Percentiles rank a stretch among this genome's conserved stretches.
These are phyloP conservation scores for Fraxinus velutina DNA, from an alignment of 305 asterid genomes.

Conservation along the genomic window DNA sequence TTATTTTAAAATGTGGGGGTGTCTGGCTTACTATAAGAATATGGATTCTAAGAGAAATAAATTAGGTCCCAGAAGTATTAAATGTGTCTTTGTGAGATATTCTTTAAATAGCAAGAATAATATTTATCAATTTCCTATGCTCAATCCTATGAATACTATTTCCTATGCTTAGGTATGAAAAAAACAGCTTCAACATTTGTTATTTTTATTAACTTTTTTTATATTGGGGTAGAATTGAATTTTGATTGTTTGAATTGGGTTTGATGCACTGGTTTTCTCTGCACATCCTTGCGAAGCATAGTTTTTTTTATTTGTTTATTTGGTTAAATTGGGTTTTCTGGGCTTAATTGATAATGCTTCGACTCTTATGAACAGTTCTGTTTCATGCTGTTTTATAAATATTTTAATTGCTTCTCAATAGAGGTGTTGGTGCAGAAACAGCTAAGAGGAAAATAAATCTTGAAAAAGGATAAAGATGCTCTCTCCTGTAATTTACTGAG, in stretches of 20 bases:
- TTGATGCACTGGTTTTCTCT: neutral
- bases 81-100: too few relatives aligned
- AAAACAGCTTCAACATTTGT: neutral
- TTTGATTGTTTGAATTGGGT: neutral
- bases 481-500: neutral
- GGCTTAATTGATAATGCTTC: neutral
- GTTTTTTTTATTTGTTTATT: neutral
- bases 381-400: neutral
- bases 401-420: neutral
- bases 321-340: neutral
- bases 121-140: slow-evolving; percentile 1
- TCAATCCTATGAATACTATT: slow-evolving; percentile 72
- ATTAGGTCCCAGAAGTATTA: too few relatives aligned
- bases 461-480: neutral
- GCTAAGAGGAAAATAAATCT: neutral
- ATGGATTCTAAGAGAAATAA: too few relatives aligned
- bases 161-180: slow-evolving; percentile 67
- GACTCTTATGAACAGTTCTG: neutral
- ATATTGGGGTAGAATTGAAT: neutral
- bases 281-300: neutral
- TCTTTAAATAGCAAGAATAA: too few relatives aligned
- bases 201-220: neutral
- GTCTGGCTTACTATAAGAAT: too few relatives aligned
- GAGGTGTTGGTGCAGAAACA: too few relatives aligned
- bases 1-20: too few relatives aligned